Evolutionary conservation across 306 rosid species (phyloP), one percentile per base, ranked within the genome.

Genomic region (Medicago truncatula): DNA sequence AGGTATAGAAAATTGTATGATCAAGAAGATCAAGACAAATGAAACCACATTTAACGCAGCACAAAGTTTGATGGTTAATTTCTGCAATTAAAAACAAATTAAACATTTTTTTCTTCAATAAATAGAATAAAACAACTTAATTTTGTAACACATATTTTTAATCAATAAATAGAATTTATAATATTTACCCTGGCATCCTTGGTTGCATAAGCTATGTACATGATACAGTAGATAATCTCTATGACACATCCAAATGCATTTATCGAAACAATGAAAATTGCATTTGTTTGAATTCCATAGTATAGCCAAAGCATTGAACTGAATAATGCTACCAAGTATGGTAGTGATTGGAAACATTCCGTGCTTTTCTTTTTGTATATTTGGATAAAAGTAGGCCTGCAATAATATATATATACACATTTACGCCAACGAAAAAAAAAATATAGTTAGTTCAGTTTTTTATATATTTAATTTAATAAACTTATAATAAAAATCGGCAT

Each of bases 301-400:
- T 78, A 88, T 0, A 89, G 25, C 99, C 97, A 95, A 0, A 95
- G 82, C 83, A 86, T 79, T 0, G 90, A 78, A 25, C 99, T 95
- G 76, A 95, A 85, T 38, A 95, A 16, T 4, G 97, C 92, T 16
- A 87, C 97, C 80, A 95, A 18, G 66, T 95, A 95, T 0, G 97
- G 96, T 12, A 92, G 44, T 2, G 97, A 85, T 1, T 90, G 93
- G 71, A 95, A 95, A 0, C 83, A 88, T 62, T 88, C 88, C 0
- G 97, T 90, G 5, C 90, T 71, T 87, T 90, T 95, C 65, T 82
- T 92, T 58, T 66, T 86, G 78, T 67, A 87, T 71, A 95, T 86
- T 46, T 79, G 39, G 54, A 75, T 73, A 80, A 95, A 95, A 0
- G 97, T 95, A 7, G 88, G 86, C 79, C 97, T 92, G 85, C 73